These are phyloP conservation scores for Dothistroma septosporum DNA, from an alignment of 2,329 filamentous ascomycete species.

Conservation along the genomic window DNA sequence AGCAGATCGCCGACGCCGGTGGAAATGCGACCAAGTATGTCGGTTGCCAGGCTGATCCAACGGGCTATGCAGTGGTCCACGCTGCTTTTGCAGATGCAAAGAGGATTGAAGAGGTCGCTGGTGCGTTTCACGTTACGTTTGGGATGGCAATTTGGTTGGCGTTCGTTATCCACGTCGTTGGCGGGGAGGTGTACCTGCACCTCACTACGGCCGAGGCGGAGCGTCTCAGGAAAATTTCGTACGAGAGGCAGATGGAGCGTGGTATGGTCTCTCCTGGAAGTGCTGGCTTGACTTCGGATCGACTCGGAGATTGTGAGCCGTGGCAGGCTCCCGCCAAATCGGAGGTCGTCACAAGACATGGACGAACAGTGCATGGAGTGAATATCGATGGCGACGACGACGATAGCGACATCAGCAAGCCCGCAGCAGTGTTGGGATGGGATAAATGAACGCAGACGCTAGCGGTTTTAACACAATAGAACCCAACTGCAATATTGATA, in stretches of 20 bases:
- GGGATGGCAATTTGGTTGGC: slow-evolving; percentile 54
- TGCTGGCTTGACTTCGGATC: slow-evolving; percentile 45
- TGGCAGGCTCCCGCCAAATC: slow-evolving; percentile 4
- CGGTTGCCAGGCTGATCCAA: slow-evolving; percentile 41
- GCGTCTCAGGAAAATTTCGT: slow-evolving; percentile 53
- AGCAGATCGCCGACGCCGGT: slow-evolving; percentile 41
- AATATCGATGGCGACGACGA: slow-evolving; percentile 1
- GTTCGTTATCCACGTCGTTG: slow-evolving; percentile 48
- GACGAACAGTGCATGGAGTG: neutral
- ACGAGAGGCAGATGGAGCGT: slow-evolving; percentile 53
- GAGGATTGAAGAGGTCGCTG: slow-evolving; percentile 34
- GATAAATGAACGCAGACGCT: neutral
- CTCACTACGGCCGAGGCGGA: slow-evolving; percentile 54
- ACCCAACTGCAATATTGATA: too few species aligned
- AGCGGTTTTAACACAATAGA: too few species aligned
- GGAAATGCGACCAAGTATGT: slow-evolving; percentile 40
- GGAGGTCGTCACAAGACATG: neutral
- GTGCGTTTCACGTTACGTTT: slow-evolving; percentile 48
- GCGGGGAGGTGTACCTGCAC: slow-evolving; percentile 43
- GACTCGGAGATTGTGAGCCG: slow-evolving; percentile 24
- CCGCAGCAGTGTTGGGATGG: slow-evolving; percentile 7
- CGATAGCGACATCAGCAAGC: slow-evolving; percentile 8
- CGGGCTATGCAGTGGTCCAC: slow-evolving; percentile 31
- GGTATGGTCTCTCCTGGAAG: slow-evolving; percentile 50
- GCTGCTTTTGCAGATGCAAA: slow-evolving; percentile 27